A percentile compares a stretch with the other conserved stretches of the same genome.
These are phyloP conservation scores for Cystobasidium onofrii DNA, from an alignment of 768 basidiomycete genomes.

Conservation along the genomic window DNA sequence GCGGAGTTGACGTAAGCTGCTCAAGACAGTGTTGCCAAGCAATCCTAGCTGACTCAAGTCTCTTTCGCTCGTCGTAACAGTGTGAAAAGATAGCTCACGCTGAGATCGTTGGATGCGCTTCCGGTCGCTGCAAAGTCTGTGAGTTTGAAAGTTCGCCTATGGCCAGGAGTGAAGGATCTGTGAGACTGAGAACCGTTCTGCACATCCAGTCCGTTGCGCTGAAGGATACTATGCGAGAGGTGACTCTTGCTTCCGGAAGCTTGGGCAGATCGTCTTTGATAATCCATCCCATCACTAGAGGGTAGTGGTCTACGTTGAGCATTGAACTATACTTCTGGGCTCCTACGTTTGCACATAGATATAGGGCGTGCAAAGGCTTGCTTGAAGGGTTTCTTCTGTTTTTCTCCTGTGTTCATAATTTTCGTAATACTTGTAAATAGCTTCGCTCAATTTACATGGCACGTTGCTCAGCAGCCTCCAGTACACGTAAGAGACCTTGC, in stretches of 20 bases:
- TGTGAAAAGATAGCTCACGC: not conserved
- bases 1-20: too few species aligned
- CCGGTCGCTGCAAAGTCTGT: not conserved
- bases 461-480: slow-evolving; percentile 25
- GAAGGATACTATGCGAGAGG: not conserved
- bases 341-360: not conserved
- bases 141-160: too few species aligned
- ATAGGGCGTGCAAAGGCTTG: too few species aligned
- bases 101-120: not conserved
- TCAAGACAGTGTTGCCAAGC: too few species aligned
- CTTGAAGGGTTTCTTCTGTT: too few species aligned
- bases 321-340: not conserved
- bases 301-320: too few species aligned
- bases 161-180: too few species aligned
- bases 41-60: too few species aligned
- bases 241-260: not conserved
- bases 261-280: not conserved
- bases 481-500: slow-evolving; percentile 37
- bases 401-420: too few species aligned
- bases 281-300: too few species aligned
- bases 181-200: not conserved
- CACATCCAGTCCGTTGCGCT: not conserved
- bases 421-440: too few species aligned
- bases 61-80: too few species aligned
- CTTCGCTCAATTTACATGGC: not conserved